Evolutionary conservation across 169 alveolate species (phyloP), one percentile per base, ranked within the genome.

Genomic region (Besnoitia besnoiti): DNA sequence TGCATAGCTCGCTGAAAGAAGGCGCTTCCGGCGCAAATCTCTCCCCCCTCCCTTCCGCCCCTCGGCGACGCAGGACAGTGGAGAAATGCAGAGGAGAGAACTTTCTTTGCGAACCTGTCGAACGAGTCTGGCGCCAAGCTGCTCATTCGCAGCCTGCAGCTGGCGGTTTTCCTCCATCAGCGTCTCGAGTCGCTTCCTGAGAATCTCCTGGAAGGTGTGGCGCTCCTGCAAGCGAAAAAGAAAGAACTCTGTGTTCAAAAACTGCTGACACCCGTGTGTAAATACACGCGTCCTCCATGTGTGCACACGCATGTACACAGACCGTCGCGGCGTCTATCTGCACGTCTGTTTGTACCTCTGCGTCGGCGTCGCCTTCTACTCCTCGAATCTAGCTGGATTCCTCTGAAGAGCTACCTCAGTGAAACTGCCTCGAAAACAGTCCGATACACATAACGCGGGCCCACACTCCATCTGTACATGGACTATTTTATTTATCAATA

Each of bases 101-200:
- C n/a, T n/a, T n/a, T n/a, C n/a, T n/a, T n/a, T n/a, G n/a, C 39
- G 82, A 14, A 40, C 61, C 59, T 77, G 87, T 37, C 40, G 40
- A 21, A 42, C 12, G 24, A 77, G 87, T 7, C 59, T 24, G 27
- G 49, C 40, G 12, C 50, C 59, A n/a, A 77, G 87, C 87, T 21
- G 87, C 30, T 37, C 87, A 37, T 77, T 77, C 55, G 87, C 59
- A 21, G n/a, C 61, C 30, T 77, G 87, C 61, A 77, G 55, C 55
- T 77, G 49, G 10, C 59, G 87, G 55, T 77, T 77, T 27, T 77
- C 61, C 87, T 37, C 87, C 37, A 42, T 24, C 61, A 77, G 59
- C 49, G 61, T 44, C 59, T 77, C 87, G 37, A 77, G 40, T 21
- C 87, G 55, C 35, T 42, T 42, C 21, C 87, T 19, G n/a, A 77